A percentile compares a stretch with the other conserved stretches of the same genome.
Evolutionary conservation across 495 filamentous ascomycete genomes (phyloP).

Genomic region (Neurospora sp.): DNA sequence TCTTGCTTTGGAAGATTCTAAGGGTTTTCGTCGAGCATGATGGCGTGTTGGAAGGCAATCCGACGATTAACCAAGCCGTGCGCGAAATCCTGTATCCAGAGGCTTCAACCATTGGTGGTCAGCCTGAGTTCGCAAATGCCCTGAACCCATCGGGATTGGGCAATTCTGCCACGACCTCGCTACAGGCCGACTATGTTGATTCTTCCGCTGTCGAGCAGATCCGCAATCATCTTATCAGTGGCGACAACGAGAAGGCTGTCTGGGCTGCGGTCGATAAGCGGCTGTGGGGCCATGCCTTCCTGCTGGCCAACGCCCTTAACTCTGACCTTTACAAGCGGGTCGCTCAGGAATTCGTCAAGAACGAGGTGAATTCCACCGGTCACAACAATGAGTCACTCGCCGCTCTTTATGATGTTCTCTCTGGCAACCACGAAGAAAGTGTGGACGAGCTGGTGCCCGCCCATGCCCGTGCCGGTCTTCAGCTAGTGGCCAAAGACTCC

Average conservation of each 20-base stretch:
- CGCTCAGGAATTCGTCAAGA: slow-evolving; percentile 83
- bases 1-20: slow-evolving; percentile 82
- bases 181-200: slow-evolving; percentile 53
- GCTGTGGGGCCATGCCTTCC: slow-evolving; percentile 92
- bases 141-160: slow-evolving; percentile 14
- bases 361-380: slow-evolving; percentile 73
- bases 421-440: slow-evolving; percentile 87
- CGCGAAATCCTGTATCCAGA: slow-evolving; percentile 62
- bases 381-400: slow-evolving; percentile 76
- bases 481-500: slow-evolving; percentile 67
- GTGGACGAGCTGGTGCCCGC: slow-evolving; percentile 94
- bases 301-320: slow-evolving; percentile 72
- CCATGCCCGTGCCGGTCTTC: slow-evolving; percentile 82
- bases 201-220: slow-evolving; percentile 57
- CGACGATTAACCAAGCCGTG: slow-evolving; percentile 61
- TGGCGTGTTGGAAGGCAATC: slow-evolving; percentile 65
- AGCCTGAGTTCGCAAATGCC: slow-evolving; percentile 26
- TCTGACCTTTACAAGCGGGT: slow-evolving; percentile 75
- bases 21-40: slow-evolving; percentile 76
- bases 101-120: slow-evolving; percentile 13
- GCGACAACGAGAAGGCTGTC: slow-evolving; percentile 83
- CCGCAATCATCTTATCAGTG: slow-evolving; percentile 58
- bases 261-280: slow-evolving; percentile 92
- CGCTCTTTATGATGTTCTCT: slow-evolving; percentile 84
- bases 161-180: slow-evolving; percentile 12